phyloP scores from a whole-genome alignment of 805 yeast genomes.

The Millerozyma miso region DNA sequence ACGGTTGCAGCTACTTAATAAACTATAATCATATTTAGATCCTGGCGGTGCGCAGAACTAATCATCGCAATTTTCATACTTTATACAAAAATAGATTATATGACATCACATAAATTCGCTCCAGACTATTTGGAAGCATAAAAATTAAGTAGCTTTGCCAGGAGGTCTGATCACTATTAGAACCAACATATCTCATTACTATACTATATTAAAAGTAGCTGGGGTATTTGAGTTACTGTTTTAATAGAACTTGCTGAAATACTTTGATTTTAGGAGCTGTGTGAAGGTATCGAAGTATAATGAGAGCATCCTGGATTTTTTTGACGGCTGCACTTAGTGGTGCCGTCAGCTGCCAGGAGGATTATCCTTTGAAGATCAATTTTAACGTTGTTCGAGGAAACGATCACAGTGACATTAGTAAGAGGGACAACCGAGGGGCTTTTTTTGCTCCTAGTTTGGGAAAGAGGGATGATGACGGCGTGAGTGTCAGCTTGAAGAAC shows the following conservation, averaged over 20 bases:
- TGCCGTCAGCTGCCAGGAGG: background rate
- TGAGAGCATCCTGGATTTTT: background rate
- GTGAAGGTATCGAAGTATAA: background rate
- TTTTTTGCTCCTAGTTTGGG: conserved; percentile 11
- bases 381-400: conserved; percentile 18
- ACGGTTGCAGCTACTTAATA: no score
- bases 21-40: no score
- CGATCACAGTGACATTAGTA: conserved; percentile 5
- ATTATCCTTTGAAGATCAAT: conserved; percentile 10
- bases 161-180: no score
- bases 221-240: no score
- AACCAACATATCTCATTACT: no score
- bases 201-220: no score
- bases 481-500: conserved; percentile 18
- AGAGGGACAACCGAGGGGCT: conserved; percentile 7
- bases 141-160: no score
- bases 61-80: background rate
- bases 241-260: no score
- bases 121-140: background rate
- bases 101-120: background rate
- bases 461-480: conserved; percentile 10
- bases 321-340: background rate
- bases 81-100: background rate
- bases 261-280: no score
- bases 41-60: background rate